Base-by-base conservation (phyloP, 768 basidiomycete genomes). In the Chalciporus piperatus region DNA sequence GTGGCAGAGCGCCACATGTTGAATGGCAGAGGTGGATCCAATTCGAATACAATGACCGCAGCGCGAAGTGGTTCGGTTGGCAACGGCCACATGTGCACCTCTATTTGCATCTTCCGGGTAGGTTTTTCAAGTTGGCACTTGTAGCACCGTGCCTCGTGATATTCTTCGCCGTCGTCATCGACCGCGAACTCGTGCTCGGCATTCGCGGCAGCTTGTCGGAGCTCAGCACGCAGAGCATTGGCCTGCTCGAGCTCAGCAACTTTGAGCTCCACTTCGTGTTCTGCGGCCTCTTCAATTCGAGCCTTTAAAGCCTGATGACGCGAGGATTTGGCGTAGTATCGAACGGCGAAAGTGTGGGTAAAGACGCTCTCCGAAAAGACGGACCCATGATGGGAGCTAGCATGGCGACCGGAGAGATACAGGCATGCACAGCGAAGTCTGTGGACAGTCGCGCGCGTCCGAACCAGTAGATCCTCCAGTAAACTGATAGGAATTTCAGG, bases 61-160 rank as follows among this genome's bases (percentile, higher is more conserved):
- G 68, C 67, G 7, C 49, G 25, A 4, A 59, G 12, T 6, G 16
- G 19, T 11, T 56, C 40, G 1, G 45, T 27, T 0, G 79, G 76
- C 35, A 81, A 55, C 0, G 79, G 80, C 77, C 76, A 77, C 47
- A 81, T 80, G 33, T 76, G 65, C 5, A 74, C 55, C 1, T 22
- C 0, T 20, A 80, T 78, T 0, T 20, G 3, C 62, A 78, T 55
- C 0, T 1, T 17, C 0, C 23, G 16, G 0, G 65, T 60, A 44
- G 59, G 14, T 14, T 39, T 47, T n/a, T 67, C 47, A 16, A 69
- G 38, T 2, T 7, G 4, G 40, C 75, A 76, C 46, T 68, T 74
- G 1, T n/a, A 4, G 47, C 72, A 74, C 0, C 1, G n/a, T n/a
- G n/a, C n/a, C n/a, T n/a, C n/a, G n/a, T n/a, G n/a, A 1, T 46